Evolutionary conservation across 805 yeast species (phyloP).

Genomic region (Maudiozyma bulderi): DNA sequence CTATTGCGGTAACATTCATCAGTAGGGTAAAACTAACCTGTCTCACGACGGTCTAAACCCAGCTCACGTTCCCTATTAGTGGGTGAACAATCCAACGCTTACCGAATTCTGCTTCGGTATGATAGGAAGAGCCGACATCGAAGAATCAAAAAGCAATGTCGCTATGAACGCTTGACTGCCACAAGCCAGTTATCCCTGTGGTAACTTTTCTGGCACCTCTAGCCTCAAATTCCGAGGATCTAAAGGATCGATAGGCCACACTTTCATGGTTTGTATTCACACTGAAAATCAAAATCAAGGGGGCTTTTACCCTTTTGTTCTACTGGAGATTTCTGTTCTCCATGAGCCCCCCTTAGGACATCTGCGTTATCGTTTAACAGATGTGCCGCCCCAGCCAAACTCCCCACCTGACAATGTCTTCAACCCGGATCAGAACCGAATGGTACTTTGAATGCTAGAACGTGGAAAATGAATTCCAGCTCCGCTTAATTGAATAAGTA

Average conservation of each 20-base stretch:
- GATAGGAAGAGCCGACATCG: slow-evolving; percentile 44
- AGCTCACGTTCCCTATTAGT: slow-evolving; percentile 39
- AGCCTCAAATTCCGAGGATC: slow-evolving; percentile 38
- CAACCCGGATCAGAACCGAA: slow-evolving; percentile 13
- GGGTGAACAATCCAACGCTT: slow-evolving; percentile 41
- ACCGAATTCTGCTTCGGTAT: slow-evolving; percentile 41
- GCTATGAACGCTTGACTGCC: slow-evolving; percentile 42
- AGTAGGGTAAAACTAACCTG: slow-evolving; percentile 38
- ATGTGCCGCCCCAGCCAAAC: slow-evolving; percentile 41
- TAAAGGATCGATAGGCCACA: slow-evolving; percentile 43
- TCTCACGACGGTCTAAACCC: slow-evolving; percentile 38
- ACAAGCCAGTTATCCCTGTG: slow-evolving; percentile 38
- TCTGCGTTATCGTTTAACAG: slow-evolving; percentile 40
- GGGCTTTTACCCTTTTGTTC: slow-evolving; percentile 40
- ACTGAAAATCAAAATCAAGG: slow-evolving; percentile 39
- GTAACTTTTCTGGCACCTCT: slow-evolving; percentile 38
- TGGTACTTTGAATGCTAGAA: slow-evolving; percentile 23
- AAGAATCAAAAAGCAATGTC: slow-evolving; percentile 40
- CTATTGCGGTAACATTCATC: slow-evolving; percentile 33
- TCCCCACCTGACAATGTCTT: slow-evolving; percentile 25
- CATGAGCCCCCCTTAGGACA: slow-evolving; percentile 38
- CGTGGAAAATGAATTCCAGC: slow-evolving; percentile 30
- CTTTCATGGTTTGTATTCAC: slow-evolving; percentile 39
- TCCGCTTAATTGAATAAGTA: slow-evolving; percentile 33
- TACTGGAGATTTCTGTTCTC: slow-evolving; percentile 40